Evolutionary conservation across 129 eudicot genomes (phyloP), one percentile per base, ranked within the genome.

Genomic region (Mikania micrantha): DNA sequence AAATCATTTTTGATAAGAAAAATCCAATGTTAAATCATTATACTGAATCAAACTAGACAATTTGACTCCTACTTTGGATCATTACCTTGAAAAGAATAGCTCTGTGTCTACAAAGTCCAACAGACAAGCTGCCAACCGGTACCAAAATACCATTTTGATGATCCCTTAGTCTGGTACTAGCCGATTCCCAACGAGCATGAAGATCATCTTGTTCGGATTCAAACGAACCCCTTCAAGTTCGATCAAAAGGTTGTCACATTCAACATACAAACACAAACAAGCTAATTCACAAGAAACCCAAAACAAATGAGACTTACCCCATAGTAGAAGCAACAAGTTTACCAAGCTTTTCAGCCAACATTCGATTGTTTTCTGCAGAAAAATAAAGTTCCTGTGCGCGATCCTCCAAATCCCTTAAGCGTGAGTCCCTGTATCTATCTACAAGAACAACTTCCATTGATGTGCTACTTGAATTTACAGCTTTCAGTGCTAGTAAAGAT

Each of bases 101-200:
- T 16, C 98, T 87, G 70, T 93, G 98, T 74, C 96, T 81, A 67
- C 98, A 93, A 39, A 93, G 96, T 62, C 98, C 98, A 67, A 74
- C 77, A 31, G 96, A 88, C 58, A 93, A 75, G 76, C 78, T 86
- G 74, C 96, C 91, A 70, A 93, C 52, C 1, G 96, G 96, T n/a
- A 93, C 71, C 57, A 93, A 85, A 41, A 93, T 80, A 66, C 95
- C 88, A 41, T 82, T 84, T 57, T 79, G 86, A 53, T 76, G 62
- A 60, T 88, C 96, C 83, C 78, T 93, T 28, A 86, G 42, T 66
- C 75, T 82, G 48, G 77, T 78, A 77, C 92, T 84, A 28, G 81
- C 85, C 64, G 73, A 47, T 72, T 84, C 86, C 98, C 98, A 88
- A 9, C 80, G 83, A 35, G 66, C 63, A 50, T 77, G 79, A 38